Base-by-base conservation (phyloP, 257 asterid species). In the Catharanthus roseus region DNA sequence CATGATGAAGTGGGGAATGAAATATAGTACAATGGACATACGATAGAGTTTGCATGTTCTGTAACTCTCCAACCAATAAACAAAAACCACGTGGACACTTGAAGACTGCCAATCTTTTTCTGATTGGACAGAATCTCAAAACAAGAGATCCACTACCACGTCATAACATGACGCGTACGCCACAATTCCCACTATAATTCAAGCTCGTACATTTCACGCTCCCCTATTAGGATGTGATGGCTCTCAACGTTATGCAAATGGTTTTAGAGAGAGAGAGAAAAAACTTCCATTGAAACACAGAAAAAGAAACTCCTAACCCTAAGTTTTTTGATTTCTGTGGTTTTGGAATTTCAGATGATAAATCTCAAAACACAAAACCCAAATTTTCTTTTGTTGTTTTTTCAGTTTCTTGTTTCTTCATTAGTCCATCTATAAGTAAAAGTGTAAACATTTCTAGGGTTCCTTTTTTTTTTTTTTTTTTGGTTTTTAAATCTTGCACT, bases 301-400 rank as follows among this genome's bases (percentile, higher is more conserved):
- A 21, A 61, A 61, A 61, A 19, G 67, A 62, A 62, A 34, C 6
- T 29, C 7, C 47, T 3, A 62, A 62, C 67, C 67, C 67, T 62
- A 62, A 62, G 26, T 62, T 62, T 62, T 39, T 29, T 62, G n/a
- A n/a, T n/a, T 8, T 62, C 28, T 34, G 15, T 34, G 65, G 65
- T 60, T 60, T 60, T 60, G 26, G 44, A 60, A 31, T 60, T n/a
- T 23, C 67, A 62, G 67, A 62, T 62, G 45, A 13, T 34, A 61
- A 61, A 33, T 38, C 45, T 34, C 34, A 62, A 62, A 62, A 42
- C 65, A 15, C 67, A 10, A 62, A 34, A 11, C 67, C 67, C 21
- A 23, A 19, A 41, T 7, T 49, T 61, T 16, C 24, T 61, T 57
- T 57, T n/a, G n/a, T n/a, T n/a, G n/a, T n/a, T 57, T 5, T 21